Conservation (phyloP, 1,139 yeast species). For the Diutina ranongensis region DNA sequence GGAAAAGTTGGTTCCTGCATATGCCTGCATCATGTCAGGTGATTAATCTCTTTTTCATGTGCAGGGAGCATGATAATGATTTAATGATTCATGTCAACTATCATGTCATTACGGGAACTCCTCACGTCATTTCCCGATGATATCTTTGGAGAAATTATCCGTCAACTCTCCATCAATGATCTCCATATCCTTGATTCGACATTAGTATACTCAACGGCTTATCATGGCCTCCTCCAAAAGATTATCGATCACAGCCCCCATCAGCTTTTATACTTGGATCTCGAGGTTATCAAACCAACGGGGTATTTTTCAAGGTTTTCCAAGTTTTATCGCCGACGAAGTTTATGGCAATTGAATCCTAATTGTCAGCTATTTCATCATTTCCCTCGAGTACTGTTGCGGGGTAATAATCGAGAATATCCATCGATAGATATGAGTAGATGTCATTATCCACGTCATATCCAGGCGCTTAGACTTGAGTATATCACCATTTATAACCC, state of each 20-base stretch:
- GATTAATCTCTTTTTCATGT: no score
- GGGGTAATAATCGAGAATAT: background rate
- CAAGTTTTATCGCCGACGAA: background rate
- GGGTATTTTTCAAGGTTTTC: background rate
- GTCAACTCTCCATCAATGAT: background rate
- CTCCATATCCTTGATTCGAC: background rate
- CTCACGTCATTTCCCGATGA: background rate
- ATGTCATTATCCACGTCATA: no score
- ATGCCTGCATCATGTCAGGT: background rate
- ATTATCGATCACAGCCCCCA: background rate
- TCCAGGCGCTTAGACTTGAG: background rate
- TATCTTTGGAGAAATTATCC: slow-evolving; percentile 2
- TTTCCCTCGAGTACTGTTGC: background rate
- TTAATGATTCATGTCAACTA: no score
- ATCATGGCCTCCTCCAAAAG: background rate
- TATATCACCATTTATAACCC: background rate
- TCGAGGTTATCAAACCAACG: background rate
- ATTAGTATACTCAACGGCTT: background rate
- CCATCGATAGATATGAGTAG: no score
- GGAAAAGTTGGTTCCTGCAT: background rate
- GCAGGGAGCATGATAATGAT: no score
- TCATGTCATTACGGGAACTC: background rate
- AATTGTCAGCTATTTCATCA: background rate
- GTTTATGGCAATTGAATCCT: background rate
- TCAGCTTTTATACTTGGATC: background rate